Evolutionary conservation across 805 yeast genomes (phyloP).

Genomic region (Pichia paraexigua): DNA sequence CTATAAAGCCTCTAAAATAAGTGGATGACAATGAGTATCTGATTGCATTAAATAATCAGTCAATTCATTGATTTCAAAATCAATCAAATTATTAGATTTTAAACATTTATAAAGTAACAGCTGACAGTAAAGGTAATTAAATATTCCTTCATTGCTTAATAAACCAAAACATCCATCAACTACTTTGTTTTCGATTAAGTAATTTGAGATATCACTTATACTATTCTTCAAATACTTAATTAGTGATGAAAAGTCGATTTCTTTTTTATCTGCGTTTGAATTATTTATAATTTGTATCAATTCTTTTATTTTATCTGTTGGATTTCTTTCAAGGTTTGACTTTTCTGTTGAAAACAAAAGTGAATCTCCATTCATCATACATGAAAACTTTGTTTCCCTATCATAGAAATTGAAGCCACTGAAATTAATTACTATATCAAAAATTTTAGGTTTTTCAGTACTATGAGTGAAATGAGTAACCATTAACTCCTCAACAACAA

Average conservation of each 20-base stretch:
- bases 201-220: constrained; percentile 3
- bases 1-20: constrained; percentile 8
- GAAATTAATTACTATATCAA: constrained; percentile 1
- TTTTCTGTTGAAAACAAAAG: constrained; percentile 60
- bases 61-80: not conserved
- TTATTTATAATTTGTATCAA: constrained; percentile 5
- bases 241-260: not conserved
- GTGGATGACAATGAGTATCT: constrained; percentile 12
- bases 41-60: not conserved
- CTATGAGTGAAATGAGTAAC: constrained; percentile 3
- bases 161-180: constrained; percentile 28
- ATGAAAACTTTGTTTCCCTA: constrained; percentile 5
- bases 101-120: constrained; percentile 10
- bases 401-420: constrained; percentile 7
- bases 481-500: constrained; percentile 26
- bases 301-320: constrained; percentile 21
- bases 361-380: constrained; percentile 16
- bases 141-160: constrained; percentile 19
- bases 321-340: constrained; percentile 57
- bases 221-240: not conserved
- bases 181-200: constrained; percentile 6
- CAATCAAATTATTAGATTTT: not conserved
- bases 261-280: not conserved
- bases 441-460: not conserved
- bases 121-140: constrained; percentile 18